Base-by-base conservation (phyloP, 257 asterid genomes). In the Solanum piurae region DNA sequence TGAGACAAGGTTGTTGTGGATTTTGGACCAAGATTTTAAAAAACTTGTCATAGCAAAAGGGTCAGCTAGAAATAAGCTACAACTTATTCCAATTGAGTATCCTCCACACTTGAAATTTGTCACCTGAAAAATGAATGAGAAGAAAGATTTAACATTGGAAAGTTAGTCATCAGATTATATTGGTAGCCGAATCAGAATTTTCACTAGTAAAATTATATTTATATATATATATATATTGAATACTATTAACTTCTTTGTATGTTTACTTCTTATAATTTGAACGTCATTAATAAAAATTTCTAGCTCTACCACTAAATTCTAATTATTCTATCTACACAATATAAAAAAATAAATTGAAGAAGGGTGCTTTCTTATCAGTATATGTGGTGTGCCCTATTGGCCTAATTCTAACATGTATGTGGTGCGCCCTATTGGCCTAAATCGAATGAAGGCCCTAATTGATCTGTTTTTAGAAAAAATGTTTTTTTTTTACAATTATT, bases 71-170 rank as follows among this genome's bases (percentile, higher is more conserved):
- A 94, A 91, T 29, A 92, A 90, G 92, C 96, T 94, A 91, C 94
- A 91, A 62, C 95, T 94, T 13, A 94, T 94, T 80, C 98, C 98
- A 60, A 95, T 89, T 73, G 98, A 93, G 72, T 94, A 95, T 88
- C 98, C 98, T 7, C 95, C 96, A 82, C 98, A 95, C n/a, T 46
- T 91, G 90, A 95, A 95, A 89, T 92, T 94, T 9, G 96, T 95
- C 7, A 94, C 95, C 98, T 95, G 92, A 44, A 87, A 29, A 85
- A 64, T 9, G 9, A 36, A 8, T 25, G 0, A 55, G 2, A 20
- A 7, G 11, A 55, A 55, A 20, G 2, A 55, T 55, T 55, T 55
- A 55, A 55, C 2, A 55, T 7, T 20, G 11, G 2, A 55, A 55
- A 55, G 12, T 71, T 68, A 16, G 3, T 1, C 3, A n/a, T 33